Evolutionary conservation across 1,284 basidiomycete genomes (phyloP).

Genomic region (Clitocybe nebularis): DNA sequence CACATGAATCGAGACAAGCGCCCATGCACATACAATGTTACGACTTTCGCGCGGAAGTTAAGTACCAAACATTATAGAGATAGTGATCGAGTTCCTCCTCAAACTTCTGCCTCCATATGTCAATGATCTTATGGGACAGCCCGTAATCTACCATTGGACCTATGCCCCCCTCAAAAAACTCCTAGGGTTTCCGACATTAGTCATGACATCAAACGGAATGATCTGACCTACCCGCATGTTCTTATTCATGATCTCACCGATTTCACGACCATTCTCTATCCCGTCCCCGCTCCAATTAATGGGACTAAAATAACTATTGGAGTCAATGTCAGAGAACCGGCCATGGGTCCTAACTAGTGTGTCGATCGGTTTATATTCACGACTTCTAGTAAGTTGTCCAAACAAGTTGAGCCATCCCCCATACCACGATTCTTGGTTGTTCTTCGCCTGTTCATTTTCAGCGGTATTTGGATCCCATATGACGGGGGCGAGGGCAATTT

Average conservation of each 20-base stretch:
- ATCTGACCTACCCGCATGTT: constrained; percentile 19
- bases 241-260: constrained; percentile 18
- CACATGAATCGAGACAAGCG: no score
- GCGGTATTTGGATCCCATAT: constrained; percentile 12
- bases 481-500: constrained; percentile 18
- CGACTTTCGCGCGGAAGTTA: constrained; percentile 16
- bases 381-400: constrained; percentile 16
- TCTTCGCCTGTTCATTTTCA: constrained; percentile 10
- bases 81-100: constrained; percentile 16
- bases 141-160: constrained; percentile 12
- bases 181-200: constrained; percentile 5
- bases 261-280: constrained; percentile 18
- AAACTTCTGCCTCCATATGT: constrained; percentile 16
- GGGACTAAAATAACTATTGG: constrained; percentile 18
- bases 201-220: no score
- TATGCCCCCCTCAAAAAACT: constrained; percentile 15
- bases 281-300: constrained; percentile 21
- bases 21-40: no score
- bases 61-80: constrained; percentile 20
- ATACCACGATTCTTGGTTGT: constrained; percentile 17
- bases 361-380: constrained; percentile 16
- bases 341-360: constrained; percentile 14
- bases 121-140: constrained; percentile 14
- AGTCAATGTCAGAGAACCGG: constrained; percentile 12
- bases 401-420: constrained; percentile 21